phyloP scores from a whole-genome alignment of 2,329 filamentous ascomycete species.

The Dendrostoma leiphaemia region DNA sequence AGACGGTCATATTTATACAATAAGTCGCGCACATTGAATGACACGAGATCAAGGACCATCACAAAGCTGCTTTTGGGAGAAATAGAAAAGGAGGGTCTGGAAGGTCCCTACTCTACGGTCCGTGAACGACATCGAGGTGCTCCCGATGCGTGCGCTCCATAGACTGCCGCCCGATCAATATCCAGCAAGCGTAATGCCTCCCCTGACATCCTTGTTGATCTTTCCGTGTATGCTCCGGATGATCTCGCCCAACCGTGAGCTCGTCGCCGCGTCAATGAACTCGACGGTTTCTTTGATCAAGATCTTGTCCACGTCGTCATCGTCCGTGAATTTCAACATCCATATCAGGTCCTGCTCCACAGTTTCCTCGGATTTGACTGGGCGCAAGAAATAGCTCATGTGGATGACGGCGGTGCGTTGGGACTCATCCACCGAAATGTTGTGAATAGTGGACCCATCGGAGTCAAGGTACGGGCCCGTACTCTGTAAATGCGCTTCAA shows the following conservation, averaged over 20 bases:
- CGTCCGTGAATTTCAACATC: background rate
- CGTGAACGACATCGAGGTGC: background rate
- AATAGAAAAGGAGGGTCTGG: too few species aligned
- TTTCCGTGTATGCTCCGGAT: background rate
- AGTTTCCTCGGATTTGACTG: background rate
- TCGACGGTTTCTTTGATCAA: background rate
- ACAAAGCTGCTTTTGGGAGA: too few species aligned
- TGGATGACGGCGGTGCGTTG: background rate
- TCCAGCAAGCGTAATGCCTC: background rate
- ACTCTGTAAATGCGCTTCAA: background rate
- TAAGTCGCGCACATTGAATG: too few species aligned
- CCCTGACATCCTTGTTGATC: background rate
- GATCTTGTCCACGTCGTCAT: background rate
- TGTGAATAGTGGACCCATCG: background rate
- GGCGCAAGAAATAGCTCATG: background rate
- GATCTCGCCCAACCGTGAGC: background rate
- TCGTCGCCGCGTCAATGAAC: background rate
- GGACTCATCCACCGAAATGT: background rate
- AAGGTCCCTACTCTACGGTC: too few species aligned
- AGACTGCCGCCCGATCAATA: background rate
- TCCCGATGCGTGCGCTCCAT: background rate
- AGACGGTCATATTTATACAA: too few species aligned
- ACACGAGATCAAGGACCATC: too few species aligned
- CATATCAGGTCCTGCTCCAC: background rate
- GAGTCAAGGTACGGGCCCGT: background rate